These are phyloP conservation scores for Arthroderma sp. DNA, from an alignment of 2,329 filamentous ascomycete genomes.

Conservation along the genomic window DNA sequence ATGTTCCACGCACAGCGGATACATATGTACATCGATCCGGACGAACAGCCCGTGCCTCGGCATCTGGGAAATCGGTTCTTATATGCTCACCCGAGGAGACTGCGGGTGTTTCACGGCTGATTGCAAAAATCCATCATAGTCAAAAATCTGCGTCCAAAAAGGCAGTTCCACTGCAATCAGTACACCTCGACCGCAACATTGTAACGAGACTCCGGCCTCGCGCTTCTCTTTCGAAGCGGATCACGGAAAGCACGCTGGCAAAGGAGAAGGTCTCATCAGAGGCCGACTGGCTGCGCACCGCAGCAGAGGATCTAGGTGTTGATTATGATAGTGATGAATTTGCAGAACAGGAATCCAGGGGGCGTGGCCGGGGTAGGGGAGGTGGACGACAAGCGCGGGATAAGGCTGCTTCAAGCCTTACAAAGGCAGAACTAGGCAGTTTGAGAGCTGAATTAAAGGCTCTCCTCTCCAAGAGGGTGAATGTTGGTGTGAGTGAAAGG, in stretches of 20 bases:
- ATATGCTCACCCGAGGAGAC: slow-evolving; percentile 90
- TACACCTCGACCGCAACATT: slow-evolving; percentile 72
- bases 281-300: slow-evolving; percentile 69
- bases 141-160: slow-evolving; percentile 34
- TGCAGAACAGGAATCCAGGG: slow-evolving; percentile 42
- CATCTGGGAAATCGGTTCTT: slow-evolving; percentile 67
- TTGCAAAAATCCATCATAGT: slow-evolving; percentile 71
- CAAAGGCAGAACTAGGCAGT: slow-evolving; percentile 59
- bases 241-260: slow-evolving; percentile 68
- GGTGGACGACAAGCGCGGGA: slow-evolving; percentile 63
- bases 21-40: slow-evolving; percentile 93
- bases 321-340: slow-evolving; percentile 88
- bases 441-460: slow-evolving; percentile 60
- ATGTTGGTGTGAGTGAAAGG: slow-evolving; percentile 73
- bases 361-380: slow-evolving; percentile 57
- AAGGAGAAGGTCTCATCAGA: slow-evolving; percentile 79
- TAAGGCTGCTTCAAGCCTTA: slow-evolving; percentile 51
- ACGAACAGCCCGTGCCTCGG: slow-evolving; percentile 73
- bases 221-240: slow-evolving; percentile 67
- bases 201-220: slow-evolving; percentile 64
- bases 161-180: slow-evolving; percentile 54
- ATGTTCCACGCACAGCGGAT: slow-evolving; percentile 81
- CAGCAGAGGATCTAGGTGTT: slow-evolving; percentile 83
- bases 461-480: slow-evolving; percentile 60
- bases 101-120: slow-evolving; percentile 64